These are phyloP conservation scores for Cryphonectria parasitica DNA, from an alignment of 2,329 filamentous ascomycete species.

Conservation along the genomic window DNA sequence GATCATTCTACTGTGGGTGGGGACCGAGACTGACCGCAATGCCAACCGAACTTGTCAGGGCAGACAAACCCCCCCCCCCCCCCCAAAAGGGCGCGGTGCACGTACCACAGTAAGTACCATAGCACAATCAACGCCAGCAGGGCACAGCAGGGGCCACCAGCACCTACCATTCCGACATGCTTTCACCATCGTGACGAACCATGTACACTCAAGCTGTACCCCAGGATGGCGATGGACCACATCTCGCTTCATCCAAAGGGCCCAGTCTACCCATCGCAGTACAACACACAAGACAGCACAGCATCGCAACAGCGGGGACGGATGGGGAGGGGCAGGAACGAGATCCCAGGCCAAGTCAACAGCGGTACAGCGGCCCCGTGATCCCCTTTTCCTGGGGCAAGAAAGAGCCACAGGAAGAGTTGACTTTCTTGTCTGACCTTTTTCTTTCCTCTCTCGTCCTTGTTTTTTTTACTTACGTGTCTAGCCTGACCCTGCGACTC, in stretches of 20 bases:
- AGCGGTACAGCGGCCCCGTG: conserved; percentile 20
- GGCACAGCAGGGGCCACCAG: not conserved
- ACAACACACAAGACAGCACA: conserved; percentile 1
- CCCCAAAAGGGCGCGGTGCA: not conserved
- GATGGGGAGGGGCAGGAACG: conserved; percentile 27
- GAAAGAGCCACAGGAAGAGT: not conserved
- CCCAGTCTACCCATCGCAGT: too few species aligned
- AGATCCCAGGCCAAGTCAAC: conserved; percentile 13
- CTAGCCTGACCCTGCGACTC: too few species aligned
- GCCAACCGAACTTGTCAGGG: not conserved
- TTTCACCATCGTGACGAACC: not conserved
- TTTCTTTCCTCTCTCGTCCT: too few species aligned
- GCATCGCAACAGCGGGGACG: conserved; percentile 15
- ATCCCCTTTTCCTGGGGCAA: conserved; percentile 4
- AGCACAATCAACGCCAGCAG: too few species aligned
- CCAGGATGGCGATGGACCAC: not conserved
- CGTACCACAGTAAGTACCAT: not conserved
- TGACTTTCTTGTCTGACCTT: too few species aligned
- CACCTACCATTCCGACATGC: not conserved
- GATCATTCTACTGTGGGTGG: not conserved
- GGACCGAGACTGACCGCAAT: not conserved
- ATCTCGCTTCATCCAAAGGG: not conserved
- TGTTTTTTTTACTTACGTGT: too few species aligned
- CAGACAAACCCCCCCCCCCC: not conserved
- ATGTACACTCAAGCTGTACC: not conserved